Base-by-base conservation (phyloP, 208 protist species). In the Trypanosoma theileri region DNA sequence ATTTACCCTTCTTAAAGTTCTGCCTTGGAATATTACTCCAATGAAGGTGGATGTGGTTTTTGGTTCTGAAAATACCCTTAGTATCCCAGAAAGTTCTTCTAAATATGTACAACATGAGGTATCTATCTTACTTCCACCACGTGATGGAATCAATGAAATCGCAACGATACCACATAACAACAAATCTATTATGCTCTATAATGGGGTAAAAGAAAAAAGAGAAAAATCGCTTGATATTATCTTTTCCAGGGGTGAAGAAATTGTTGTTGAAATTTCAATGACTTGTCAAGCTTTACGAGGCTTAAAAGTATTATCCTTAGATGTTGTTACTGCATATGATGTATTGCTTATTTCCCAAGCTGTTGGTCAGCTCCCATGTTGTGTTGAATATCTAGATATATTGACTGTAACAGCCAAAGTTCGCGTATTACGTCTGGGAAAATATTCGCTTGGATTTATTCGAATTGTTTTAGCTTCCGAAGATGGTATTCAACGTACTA, bases 321-420 rank as follows among this genome's bases (percentile, higher is more conserved):
- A 92, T 53, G 63, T 88, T 52, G 51, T 85, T 44, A 68, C 51
- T 48, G 63, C 75, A 35, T 66, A 82, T 24, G 70, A 69, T 31
- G 64, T 81, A 12, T 72, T 67, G 16, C 58, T 92, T 52, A 40
- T 80, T 44, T 76, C 65, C 24, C 63, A 75, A 22, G 78, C 62
- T 26, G 64, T 55, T 22, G 72, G 82, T 26, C 63, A 75, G 3
- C 64, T 75, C 48, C 73, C 74, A 11, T 82, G 69, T 21, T 56
- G 73, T 59, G 40, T 92, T 40, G 83, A 88, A 17, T 75, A 88
- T 54, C 70, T 78, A n/a, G 86, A 92, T 72, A 68, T 57, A 16
- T 77, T 82, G 11, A 88, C 81, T 12, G 63, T 92, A 48, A 63
- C 77, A 46, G 58, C 75, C 6, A 80, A 71, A 44, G 57, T 92